Base-by-base conservation (phyloP, 2,329 filamentous ascomycete genomes). In the Erysiphe pulchra region DNA sequence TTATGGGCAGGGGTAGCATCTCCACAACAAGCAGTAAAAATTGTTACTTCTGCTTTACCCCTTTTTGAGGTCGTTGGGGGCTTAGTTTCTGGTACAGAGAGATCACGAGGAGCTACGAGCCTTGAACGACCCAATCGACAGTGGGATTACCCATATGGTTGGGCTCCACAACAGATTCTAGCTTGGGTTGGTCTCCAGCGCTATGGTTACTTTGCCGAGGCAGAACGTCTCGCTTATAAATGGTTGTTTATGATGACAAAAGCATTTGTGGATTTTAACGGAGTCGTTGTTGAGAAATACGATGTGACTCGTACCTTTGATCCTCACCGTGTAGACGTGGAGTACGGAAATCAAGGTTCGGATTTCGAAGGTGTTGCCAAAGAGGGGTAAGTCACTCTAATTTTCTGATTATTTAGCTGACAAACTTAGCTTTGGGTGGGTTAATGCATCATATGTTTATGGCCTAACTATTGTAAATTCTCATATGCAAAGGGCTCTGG, bases 171-270 rank as follows among this genome's bases (percentile, higher is more conserved):
- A 66, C 90, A 98, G 65, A 95, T 98, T 65, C 73, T 98, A 38
- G 87, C 90, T 0, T 98, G 90, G 90, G 86, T 83, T 1, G 90
- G 86, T 2, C 66, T 98, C 48, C 72, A 85, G 55, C 78, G 86
- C 16, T 98, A 95, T 58, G 85, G 86, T 46, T 95, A 92, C 59
- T 76, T 79, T 28, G 81, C 87, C 20, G 86, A 94, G 50, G 85
- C 85, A 1, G 81, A 93, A 63, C 70, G 85, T 32, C 64, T 98
- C 51, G 81, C 84, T 0, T 98, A 98, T 63, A 85, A 90, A 62
- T 98, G 90, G 90, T 65, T 94, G 45, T 92, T 86, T 60, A 95
- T 95, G 87, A 85, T 94, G 56, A 94, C 84, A 48, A 94, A 92
- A 63, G 86, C 90, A 0, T 95, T 95, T 64, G 86, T 94, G 49